Percentiles rank a stretch among this genome's conserved stretches.
Conservation (phyloP, 306 rosid genomes). For the Trichosanthes truncata region DNA sequence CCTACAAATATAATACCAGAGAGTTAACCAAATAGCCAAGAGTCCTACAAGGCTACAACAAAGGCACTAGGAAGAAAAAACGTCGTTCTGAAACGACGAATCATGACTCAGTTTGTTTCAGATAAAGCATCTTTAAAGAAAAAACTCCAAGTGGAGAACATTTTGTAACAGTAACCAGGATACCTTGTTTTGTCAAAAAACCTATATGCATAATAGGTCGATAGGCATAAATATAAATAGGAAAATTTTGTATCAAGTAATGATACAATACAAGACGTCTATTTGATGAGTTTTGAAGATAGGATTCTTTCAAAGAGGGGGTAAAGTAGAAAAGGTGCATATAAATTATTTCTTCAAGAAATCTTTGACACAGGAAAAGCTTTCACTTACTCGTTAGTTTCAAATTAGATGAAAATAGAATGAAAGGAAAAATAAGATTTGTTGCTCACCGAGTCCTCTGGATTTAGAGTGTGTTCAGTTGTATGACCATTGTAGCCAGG, state of each 20-base stretch:
- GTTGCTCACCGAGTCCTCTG: conserved; percentile 75
- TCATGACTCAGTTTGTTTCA: not conserved
- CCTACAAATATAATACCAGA: conserved; percentile 25
- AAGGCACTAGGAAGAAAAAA: not conserved
- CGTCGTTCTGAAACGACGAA: not conserved
- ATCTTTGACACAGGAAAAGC: not conserved
- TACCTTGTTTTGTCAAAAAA: not conserved
- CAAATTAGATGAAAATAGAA: not conserved
- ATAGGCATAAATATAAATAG: not conserved
- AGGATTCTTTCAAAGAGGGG: not conserved
- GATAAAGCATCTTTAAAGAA: not conserved
- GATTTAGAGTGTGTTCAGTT: conserved; percentile 38
- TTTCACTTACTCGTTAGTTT: not conserved
- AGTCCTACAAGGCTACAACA: not conserved
- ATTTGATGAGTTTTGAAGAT: not conserved
- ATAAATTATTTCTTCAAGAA: not conserved
- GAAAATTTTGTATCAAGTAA: not conserved
- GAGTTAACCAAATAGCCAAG: not conserved
- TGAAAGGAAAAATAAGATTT: conserved; percentile 6
- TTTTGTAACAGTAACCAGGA: not conserved
- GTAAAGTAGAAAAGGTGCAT: not conserved
- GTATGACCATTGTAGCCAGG: conserved; percentile 26
- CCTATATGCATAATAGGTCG: not conserved
- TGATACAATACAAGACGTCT: not conserved
- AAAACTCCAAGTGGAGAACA: not conserved